Conservation (phyloP, 768 basidiomycete species). For the Termitomyces sp. region DNA sequence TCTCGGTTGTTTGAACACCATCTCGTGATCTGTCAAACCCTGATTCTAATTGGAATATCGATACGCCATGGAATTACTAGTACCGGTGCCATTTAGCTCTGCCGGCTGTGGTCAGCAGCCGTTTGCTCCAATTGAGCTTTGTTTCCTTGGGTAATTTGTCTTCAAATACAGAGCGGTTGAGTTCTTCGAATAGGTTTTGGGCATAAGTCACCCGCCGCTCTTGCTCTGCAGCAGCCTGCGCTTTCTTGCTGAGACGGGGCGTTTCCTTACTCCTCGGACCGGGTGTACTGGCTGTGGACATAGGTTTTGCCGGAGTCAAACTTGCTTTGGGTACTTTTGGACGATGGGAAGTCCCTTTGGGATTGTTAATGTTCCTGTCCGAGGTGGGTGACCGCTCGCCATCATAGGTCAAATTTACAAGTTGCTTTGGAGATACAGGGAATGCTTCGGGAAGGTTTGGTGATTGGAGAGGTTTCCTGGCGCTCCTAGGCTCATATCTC, state of each 20-base stretch:
- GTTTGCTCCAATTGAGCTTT: slow-evolving; percentile 60
- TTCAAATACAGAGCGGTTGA: slow-evolving; percentile 56
- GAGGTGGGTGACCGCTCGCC: not conserved
- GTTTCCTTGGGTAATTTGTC: slow-evolving; percentile 49
- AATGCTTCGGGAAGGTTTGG: slow-evolving; percentile 7
- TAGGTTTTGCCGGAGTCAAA: not conserved
- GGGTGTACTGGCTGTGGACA: not conserved
- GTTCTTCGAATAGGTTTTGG: slow-evolving; percentile 48
- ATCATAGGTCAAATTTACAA: not conserved
- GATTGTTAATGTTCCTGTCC: not conserved
- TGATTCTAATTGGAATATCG: slow-evolving; percentile 1
- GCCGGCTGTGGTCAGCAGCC: slow-evolving; percentile 65
- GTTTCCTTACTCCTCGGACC: slow-evolving; percentile 1
- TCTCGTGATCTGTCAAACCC: slow-evolving; percentile 40
- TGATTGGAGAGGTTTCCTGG: slow-evolving; percentile 38
- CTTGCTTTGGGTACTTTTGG: not conserved
- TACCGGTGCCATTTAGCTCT: slow-evolving; percentile 62
- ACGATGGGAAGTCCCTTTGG: not conserved
- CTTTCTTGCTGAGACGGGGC: slow-evolving; percentile 33
- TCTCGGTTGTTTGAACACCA: slow-evolving; percentile 55
- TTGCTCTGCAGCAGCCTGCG: slow-evolving; percentile 36
- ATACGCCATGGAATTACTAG: slow-evolving; percentile 2
- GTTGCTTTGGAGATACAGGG: slow-evolving; percentile 7
- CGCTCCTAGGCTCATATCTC: slow-evolving; percentile 45
- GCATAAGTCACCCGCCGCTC: slow-evolving; percentile 48